phyloP scores from a whole-genome alignment of 345 rosid species.

The Fremontodendron californicum region DNA sequence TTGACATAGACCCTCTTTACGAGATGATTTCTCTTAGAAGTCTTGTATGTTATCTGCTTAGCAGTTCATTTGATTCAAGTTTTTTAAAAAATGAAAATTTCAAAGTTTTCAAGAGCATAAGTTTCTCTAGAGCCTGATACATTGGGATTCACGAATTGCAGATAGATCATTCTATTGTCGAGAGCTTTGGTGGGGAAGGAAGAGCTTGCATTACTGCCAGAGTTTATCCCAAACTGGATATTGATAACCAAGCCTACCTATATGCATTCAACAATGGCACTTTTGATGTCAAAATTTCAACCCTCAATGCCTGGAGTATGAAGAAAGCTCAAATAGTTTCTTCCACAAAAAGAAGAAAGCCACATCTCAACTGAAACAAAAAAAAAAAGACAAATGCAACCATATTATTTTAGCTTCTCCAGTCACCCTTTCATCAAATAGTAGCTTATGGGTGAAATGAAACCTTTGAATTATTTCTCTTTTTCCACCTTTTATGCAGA shows the following conservation, averaged over 20 bases:
- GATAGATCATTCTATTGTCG: constrained; percentile 11
- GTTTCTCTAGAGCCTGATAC: neutral
- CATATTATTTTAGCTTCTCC: neutral
- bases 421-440: too few species aligned
- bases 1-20: constrained; percentile 35
- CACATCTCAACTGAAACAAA: neutral
- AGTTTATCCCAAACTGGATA: constrained; percentile 49
- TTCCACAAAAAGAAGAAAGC: neutral
- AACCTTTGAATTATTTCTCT: neutral
- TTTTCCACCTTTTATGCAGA: neutral
- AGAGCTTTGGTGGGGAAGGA: constrained; percentile 44
- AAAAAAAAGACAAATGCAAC: neutral
- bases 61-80: neutral
- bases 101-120: too few species aligned
- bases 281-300: constrained; percentile 26
- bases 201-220: constrained; percentile 53
- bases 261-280: constrained; percentile 40
- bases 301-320: constrained; percentile 37
- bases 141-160: neutral
- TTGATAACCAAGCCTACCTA: constrained; percentile 25
- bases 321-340: constrained; percentile 25
- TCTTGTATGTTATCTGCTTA: constrained; percentile 24
- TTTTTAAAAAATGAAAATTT: too few species aligned
- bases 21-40: constrained; percentile 42
- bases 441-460: neutral